Evolutionary conservation across 768 basidiomycete genomes (phyloP), one percentile per base, ranked within the genome.

Genomic region (Rhizopogon vinicolor): DNA sequence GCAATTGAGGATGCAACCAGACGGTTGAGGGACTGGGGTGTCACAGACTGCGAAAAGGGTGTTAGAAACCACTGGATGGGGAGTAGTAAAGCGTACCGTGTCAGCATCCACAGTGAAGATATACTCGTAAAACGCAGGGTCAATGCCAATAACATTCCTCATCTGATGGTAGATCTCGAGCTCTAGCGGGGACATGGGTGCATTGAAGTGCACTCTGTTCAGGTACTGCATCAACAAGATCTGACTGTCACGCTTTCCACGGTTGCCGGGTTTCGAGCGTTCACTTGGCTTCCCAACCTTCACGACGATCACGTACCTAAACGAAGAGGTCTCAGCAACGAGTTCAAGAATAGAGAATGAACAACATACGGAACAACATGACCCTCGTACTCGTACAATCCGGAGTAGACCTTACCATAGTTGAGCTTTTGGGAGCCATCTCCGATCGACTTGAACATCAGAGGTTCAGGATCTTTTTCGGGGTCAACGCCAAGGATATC

Each of bases 51-150:
- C 22, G 46, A 33, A 33, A 45, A 35, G 7, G 33, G 33, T 19
- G 22, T 73, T 37, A 71, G 60, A 55, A 4, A 28, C 13, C 14
- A 44, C n/a, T 19, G 0, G 13, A 18, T 14, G 10, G 22, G 22
- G 28, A 19, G 22, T 19, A 50, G n/a, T 14, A 2, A n/a, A 12
- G 66, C 73, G 51, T 49, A 83, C 82, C 1, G 83, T 83, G 72
- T 87, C 86, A 16, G 84, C 85, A 70, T 87, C 85, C 14, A 87
- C 81, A 48, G 83, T 86, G 69, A 87, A 85, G 58, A 87, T 79
- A 68, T 85, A 87, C 68, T 87, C 85, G 63, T 87, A 87, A 68
- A 87, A 87, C n/a, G 84, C 81, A 13, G 85, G 85, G 52, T 87
- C 86, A 44, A 87, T 85, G 9, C 85, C 85, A 54, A 87, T 85